Evolutionary conservation across 441 rosid genomes (phyloP), one percentile per base, ranked within the genome.

Genomic region (Brassica balearica): DNA sequence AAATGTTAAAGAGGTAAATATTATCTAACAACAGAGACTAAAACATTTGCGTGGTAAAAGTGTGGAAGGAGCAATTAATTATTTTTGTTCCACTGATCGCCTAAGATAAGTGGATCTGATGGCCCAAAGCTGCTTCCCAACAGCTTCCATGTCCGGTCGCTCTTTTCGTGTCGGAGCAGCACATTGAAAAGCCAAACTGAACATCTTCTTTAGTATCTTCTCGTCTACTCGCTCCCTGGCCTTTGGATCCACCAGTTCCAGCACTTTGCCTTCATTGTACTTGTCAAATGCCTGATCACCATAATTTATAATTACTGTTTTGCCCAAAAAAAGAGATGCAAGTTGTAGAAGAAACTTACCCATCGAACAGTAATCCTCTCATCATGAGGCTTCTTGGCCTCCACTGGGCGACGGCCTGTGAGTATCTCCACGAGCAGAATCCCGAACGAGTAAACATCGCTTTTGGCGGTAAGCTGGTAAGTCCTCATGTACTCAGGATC

Each of bases 401-500:
- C 98, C 73, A 93, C 96, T 19, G 99, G 98, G 34, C 97, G 97
- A 68, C 98, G 97, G 11, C 94, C 96, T 0, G 93, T 89, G n/a
- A 95, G 85, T 76, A 91, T 91, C 85, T 95, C 99, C 15, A 93
- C 77, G 67, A 95, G 97, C 80, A 93, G 75, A 77, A 93, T 84
- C 76, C 99, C 99, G 2, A 95, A 95, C 6, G 98, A 92, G 83
- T 83, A 93, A 68, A 95, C 99, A 74, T 93, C 99, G 46, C 99
- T 95, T 85, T 88, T 89, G 6, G 93, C 72, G 2, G 98, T 93
- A 83, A 95, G 97, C 53, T 93, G 97, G 79, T 87, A 86, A 66
- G 97, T 92, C 85, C 82, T 89, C 99, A 95, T 95, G 80, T 95
- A 95, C 82, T 92, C 98, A 1, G 99, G 99, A 81, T 95, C 99